Evolutionary conservation across 202 grass and related monocot genomes (phyloP).

Genomic region (Panicum virgatum): DNA sequence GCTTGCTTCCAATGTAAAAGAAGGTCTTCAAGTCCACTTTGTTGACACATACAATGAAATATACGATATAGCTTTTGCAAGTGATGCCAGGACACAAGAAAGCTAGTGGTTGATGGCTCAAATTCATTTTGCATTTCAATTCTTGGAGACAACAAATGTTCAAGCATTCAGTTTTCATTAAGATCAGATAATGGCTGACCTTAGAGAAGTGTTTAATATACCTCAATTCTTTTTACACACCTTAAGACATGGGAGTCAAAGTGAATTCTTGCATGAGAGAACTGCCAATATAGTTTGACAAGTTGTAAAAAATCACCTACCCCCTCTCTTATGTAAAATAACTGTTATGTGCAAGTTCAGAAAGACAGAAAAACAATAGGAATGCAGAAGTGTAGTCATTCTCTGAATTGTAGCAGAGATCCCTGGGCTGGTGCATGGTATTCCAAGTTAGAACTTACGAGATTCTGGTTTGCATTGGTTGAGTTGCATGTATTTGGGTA

Average conservation of each 20-base stretch:
- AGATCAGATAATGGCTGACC: not conserved
- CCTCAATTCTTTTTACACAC: not conserved
- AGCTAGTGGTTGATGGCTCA: not conserved
- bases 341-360: not conserved
- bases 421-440: not conserved
- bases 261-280: not conserved
- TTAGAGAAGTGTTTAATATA: not conserved
- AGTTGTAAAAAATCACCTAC: conserved; percentile 5
- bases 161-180: not conserved
- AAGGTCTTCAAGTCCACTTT: conserved; percentile 87
- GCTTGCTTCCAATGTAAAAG: conserved; percentile 81
- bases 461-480: not conserved
- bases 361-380: not conserved
- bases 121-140: not conserved
- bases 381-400: conserved; percentile 8
- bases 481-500: not conserved
- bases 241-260: not conserved
- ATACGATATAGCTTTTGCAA: conserved; percentile 45
- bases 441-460: not conserved
- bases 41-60: conserved; percentile 77
- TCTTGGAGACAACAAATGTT: not conserved
- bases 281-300: not conserved
- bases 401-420: not conserved
- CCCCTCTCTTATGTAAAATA: conserved; percentile 7
- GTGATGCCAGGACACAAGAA: not conserved